Base-by-base conservation (phyloP, 495 filamentous ascomycete species). In the Penicillium maclennaniae region DNA sequence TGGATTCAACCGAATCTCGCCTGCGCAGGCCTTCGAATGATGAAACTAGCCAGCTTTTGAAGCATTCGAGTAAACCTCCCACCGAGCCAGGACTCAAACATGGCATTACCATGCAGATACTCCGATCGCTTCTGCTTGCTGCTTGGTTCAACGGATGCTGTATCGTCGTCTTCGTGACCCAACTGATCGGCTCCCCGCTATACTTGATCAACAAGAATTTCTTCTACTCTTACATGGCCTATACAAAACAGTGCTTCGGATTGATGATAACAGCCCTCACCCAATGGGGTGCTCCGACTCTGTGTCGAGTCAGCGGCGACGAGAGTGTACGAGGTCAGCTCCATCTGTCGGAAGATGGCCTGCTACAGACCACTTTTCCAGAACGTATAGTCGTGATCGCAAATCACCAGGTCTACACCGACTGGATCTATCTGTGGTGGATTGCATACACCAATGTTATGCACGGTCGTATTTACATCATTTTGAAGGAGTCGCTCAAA, bases 371-470 rank as follows among this genome's bases (percentile, higher is more conserved):
- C 16, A 53, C 73, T 31, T 86, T 87, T 50, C 80, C 82, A 7
- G 79, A 85, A 63, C 74, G 84, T 17, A 58, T 85, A 47, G 76
- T 87, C 43, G 49, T 87, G 63, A 83, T 87, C 45, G 74, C 84
- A 10, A 87, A 87, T 45, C 84, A 87, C 57, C 83, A 86, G 61
- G 79, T 87, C 10, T 87, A 87, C 63, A 85, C 83, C 8, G 84
- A 87, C 49, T 87, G 84, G 84, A 69, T 87, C 8, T 87, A 87
- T 60, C 73, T 87, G 1, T 87, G 84, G 84, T 87, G 84, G 84
- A 69, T 83, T 37, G 78, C 81, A 12, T 87, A 87, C 57, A 80
- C 83, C 3, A 78, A 79, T 49, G 55, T 58, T 21, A 87, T 83
- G 82, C 84, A 87, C 58, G 84, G 84, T 7, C 83, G 82, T 45